Base-by-base conservation (phyloP, 306 rosid species). In the Purshia tridentata region DNA sequence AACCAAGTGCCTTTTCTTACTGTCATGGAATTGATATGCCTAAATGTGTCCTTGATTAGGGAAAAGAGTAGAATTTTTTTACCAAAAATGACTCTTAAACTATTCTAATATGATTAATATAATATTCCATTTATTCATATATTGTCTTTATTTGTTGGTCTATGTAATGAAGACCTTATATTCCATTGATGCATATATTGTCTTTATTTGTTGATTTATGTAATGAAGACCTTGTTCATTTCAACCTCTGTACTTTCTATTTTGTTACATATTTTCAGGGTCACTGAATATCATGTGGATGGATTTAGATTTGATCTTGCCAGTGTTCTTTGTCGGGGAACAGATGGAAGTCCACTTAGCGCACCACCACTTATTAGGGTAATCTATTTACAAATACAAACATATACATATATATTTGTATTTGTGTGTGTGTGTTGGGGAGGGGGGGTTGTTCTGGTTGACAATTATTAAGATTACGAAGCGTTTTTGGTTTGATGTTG, bases 281-380 rank as follows among this genome's bases (percentile, higher is more conserved):
- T 87, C 41, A 80, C 83, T 57, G 99, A 94, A 68, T 94, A 91
- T 85, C 99, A 94, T 50, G 95, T 91, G 70, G 96, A 94, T 83
- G 97, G 97, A 68, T 94, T 94, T 85, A 86, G 97, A 82, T 94
- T 94, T 90, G 99, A 94, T 82, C 99, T 94, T 70, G 83, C 99
- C 6, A 91, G 97, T 85, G 87, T 70, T 72, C 88, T 94, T 71
- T 94, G 99, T 84, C 96, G 99, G 73, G 96, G 97, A 83, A 19
- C 83, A 22, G 89, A 94, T 77, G 99, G 99, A 65, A 66, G 88
- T 74, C 96, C 95, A 51, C 95, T 94, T 47, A 83, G 73, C 47
- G 88, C 97, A 61, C 97, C 97, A 49, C 95, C 92, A 9, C 45
- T 94, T 63, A 58, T 94, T 22, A 85, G 92, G 93, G 99, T 91